A percentile compares a stretch with the other conserved stretches of the same genome.
phyloP scores from a whole-genome alignment of 179 eudicot species.

The Dionaea muscipula region DNA sequence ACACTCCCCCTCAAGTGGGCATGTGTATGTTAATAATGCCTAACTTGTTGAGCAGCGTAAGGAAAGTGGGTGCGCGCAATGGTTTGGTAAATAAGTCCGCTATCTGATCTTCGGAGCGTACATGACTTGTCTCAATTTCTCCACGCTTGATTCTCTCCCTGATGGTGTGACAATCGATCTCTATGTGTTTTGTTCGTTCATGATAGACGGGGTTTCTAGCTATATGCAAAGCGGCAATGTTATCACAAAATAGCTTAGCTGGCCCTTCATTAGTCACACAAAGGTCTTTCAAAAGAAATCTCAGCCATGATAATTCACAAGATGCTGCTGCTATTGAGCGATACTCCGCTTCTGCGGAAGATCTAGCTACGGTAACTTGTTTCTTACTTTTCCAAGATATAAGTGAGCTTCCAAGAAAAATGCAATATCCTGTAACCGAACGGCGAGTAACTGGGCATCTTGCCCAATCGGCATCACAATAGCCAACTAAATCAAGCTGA shows the following conservation, averaged over 20 bases:
- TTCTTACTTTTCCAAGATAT: constrained; percentile 1
- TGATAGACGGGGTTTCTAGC: neutral
- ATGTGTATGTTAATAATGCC: too few species aligned
- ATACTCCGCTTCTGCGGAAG: constrained; percentile 2
- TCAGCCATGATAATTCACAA: neutral
- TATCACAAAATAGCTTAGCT: neutral
- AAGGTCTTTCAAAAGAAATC: neutral
- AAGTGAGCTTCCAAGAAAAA: neutral
- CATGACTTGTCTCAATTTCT: neutral
- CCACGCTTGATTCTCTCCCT: too few species aligned
- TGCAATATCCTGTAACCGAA: neutral
- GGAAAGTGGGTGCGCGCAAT: too few species aligned
- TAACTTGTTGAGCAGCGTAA: too few species aligned
- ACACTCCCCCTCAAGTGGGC: too few species aligned
- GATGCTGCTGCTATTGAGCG: neutral
- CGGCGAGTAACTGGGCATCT: neutral
- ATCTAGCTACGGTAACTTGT: neutral
- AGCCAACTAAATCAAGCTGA: too few species aligned
- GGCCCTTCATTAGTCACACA: neutral
- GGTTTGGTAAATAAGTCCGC: too few species aligned
- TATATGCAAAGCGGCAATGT: neutral
- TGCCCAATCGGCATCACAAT: neutral
- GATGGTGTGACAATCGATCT: neutral
- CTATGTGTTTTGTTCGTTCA: too few species aligned
- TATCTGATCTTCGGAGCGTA: too few species aligned